phyloP scores from a whole-genome alignment of 1,139 yeast genomes.

The Scheffersomyces stambukii region DNA sequence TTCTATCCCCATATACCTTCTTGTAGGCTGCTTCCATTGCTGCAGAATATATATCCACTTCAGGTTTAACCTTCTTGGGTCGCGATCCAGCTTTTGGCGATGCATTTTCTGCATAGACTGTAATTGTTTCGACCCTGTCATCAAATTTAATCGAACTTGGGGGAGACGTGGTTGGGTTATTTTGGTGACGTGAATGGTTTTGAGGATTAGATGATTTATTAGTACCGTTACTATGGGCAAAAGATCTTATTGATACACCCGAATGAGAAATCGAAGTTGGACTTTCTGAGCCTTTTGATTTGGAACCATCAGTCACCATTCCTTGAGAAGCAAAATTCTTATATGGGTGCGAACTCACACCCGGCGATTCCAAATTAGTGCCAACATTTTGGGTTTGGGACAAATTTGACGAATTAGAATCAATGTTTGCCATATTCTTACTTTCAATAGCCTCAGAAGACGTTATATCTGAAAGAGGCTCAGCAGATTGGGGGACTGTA shows the following conservation, averaged over 20 bases:
- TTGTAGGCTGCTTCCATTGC: conserved; percentile 41
- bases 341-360: no score
- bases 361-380: no score
- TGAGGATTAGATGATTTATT: no score
- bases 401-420: no score
- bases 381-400: no score
- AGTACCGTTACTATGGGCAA: conserved; percentile 12
- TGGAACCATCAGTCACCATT: no score
- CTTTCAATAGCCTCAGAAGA: no score
- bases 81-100: conserved; percentile 1
- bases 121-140: conserved; percentile 39
- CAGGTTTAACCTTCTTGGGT: conserved; percentile 4
- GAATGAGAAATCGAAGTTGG: not conserved
- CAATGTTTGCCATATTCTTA: no score
- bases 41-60: conserved; percentile 23
- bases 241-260: not conserved
- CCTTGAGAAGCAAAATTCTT: no score
- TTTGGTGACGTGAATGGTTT: conserved; percentile 5
- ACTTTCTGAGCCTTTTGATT: conserved; percentile 1
- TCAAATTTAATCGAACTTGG: conserved; percentile 35
- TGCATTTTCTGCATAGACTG: conserved; percentile 15
- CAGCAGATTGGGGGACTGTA: no score
- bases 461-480: no score
- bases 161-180: conserved; percentile 13
- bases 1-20: conserved; percentile 33